Base-by-base conservation (phyloP, 331 rosid genomes). In the Telfairia occidentalis region DNA sequence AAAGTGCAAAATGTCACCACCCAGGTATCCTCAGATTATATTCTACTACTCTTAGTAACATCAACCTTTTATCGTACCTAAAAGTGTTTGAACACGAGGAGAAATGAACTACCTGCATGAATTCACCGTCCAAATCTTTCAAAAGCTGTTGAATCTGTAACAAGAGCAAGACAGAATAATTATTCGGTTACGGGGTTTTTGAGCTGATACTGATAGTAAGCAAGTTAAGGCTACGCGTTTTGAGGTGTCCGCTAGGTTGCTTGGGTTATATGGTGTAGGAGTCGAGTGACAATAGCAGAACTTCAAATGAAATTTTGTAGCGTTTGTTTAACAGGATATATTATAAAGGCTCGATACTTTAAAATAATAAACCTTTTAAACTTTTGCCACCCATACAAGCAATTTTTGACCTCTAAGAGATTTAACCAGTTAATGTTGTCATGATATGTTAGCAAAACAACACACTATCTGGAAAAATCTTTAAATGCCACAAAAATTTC, bases 121-220 rank as follows among this genome's bases (percentile, higher is more conserved):
- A 94, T 80, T 91, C 96, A 49, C 97, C 98, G 45, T 83, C 97
- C 81, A 94, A 73, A 76, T 86, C 89, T 76, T 87, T 91, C 87
- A 91, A 76, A 79, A 91, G 86, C 81, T 85, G 84, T 85, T 84
- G 88, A 79, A 94, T 82, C 98, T 94, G 97, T 84, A 80, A 28
- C 69, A 42, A 81, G 78, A 79, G 69, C 54, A 45, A n/a, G 30
- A 19, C 46, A 28, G 75, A 10, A 19, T 73, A 52, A 59, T 19
- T 13, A 63, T 9, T 23, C 54, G 71, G 57, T 19, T 9, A 13
- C 2, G 59, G 26, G n/a, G 24, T 45, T 59, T 46, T 34, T 19
- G 40, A 18, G 5, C 49, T 58, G n/a, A n/a, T n/a, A n/a, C n/a
- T n/a, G n/a, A n/a, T 16, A 29, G 43, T 55, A 18, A 24, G 23